Evolutionary conservation across 164 flowering plant species (phyloP).

Genomic region (Vitis cinerea): DNA sequence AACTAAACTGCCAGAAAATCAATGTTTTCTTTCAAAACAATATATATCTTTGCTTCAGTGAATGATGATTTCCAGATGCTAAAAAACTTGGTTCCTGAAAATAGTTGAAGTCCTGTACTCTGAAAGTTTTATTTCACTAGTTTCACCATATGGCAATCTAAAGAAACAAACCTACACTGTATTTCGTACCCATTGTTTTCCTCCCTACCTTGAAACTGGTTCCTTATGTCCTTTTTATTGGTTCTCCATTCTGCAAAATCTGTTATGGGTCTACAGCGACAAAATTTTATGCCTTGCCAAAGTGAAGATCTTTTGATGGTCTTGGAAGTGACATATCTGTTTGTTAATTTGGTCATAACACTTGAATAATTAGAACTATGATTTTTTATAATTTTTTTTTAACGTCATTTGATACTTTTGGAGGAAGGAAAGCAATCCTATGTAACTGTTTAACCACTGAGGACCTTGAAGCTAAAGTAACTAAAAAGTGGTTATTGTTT

Average conservation of each 20-base stretch:
- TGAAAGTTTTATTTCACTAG: not conserved
- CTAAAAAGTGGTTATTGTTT: slow-evolving; percentile 7
- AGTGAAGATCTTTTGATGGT: not conserved
- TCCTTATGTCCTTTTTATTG: not conserved
- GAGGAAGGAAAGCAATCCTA: not conserved
- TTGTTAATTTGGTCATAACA: not conserved
- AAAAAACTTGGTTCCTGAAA: not conserved
- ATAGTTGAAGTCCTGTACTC: not conserved
- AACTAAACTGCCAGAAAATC: too few species aligned
- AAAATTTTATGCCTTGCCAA: not conserved
- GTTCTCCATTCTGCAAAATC: not conserved
- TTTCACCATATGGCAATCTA: not conserved
- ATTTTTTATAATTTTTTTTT: not conserved
- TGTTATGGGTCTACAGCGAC: not conserved
- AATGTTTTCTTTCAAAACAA: too few species aligned
- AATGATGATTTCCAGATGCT: not conserved
- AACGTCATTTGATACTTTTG: not conserved
- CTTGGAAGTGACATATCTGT: not conserved
- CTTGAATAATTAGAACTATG: not conserved
- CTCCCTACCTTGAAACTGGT: not conserved
- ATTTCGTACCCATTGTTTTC: not conserved
- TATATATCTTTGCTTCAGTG: not conserved
- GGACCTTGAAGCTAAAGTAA: not conserved
- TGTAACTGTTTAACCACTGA: not conserved
- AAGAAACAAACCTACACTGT: not conserved